A percentile compares a stretch with the other conserved stretches of the same genome.
These are phyloP conservation scores for Suaeda aralocaspica DNA, from an alignment of 148 eudicot genomes.

Conservation along the genomic window DNA sequence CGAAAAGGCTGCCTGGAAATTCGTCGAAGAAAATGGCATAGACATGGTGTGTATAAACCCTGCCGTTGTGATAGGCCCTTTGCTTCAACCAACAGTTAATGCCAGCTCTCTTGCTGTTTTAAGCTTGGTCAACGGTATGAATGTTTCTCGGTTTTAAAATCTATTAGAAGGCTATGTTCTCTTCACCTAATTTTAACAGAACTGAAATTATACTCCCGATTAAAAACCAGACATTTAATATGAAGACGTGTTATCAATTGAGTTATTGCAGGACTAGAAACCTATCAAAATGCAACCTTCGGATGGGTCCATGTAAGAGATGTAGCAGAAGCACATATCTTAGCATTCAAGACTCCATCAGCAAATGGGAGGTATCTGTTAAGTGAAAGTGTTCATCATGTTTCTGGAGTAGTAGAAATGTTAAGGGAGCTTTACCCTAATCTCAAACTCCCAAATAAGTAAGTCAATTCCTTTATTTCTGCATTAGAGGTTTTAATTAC, in stretches of 20 bases:
- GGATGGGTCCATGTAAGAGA: slow-evolving; percentile 61
- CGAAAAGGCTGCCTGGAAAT: slow-evolving; percentile 49
- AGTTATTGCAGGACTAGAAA: slow-evolving; percentile 35
- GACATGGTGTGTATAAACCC: slow-evolving; percentile 40
- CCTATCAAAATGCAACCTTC: slow-evolving; percentile 35
- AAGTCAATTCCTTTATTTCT: slow-evolving; percentile 20
- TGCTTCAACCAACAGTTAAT: slow-evolving; percentile 35
- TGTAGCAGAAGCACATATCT: slow-evolving; percentile 56
- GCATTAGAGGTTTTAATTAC: background rate
- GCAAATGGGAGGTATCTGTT: slow-evolving; percentile 51
- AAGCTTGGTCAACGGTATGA: slow-evolving; percentile 25
- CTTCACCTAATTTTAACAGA: background rate
- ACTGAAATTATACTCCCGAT: too few relatives aligned
- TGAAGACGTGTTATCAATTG: background rate
- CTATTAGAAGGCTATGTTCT: too few relatives aligned
- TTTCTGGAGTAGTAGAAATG: slow-evolving; percentile 44
- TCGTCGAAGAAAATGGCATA: slow-evolving; percentile 31
- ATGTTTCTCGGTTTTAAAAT: too few relatives aligned
- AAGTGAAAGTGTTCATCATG: slow-evolving; percentile 44
- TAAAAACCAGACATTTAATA: too few relatives aligned
- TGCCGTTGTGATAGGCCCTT: slow-evolving; percentile 40
- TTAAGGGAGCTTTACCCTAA: slow-evolving; percentile 52
- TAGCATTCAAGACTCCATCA: slow-evolving; percentile 50
- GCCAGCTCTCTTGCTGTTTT: slow-evolving; percentile 18
- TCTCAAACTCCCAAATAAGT: slow-evolving; percentile 58